phyloP scores from a whole-genome alignment of 129 eudicot species.

The Glebionis coronaria region DNA sequence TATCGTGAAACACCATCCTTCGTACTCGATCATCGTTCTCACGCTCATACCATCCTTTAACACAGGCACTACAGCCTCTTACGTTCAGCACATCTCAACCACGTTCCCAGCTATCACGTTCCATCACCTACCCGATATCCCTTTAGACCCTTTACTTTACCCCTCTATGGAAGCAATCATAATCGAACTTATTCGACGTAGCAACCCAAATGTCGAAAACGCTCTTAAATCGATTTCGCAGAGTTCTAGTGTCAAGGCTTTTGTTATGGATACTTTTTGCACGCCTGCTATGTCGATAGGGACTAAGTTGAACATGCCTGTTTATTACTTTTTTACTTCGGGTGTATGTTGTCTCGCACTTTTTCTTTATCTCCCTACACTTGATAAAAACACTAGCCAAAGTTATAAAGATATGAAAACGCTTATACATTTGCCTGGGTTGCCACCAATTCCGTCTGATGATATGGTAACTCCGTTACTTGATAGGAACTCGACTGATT shows the following conservation, averaged over 20 bases:
- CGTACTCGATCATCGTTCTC: slow-evolving; percentile 37
- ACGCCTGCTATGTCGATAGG: slow-evolving; percentile 19
- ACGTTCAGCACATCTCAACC: slow-evolving; percentile 35
- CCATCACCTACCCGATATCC: slow-evolving; percentile 41
- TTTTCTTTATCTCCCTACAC: slow-evolving; percentile 21
- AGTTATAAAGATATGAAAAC: slow-evolving; percentile 27
- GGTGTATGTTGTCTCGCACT: slow-evolving; percentile 25
- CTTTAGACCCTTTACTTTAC: slow-evolving; percentile 29
- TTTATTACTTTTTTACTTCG: slow-evolving; percentile 25
- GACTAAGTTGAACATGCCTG: slow-evolving; percentile 7
- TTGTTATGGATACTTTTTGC: slow-evolving; percentile 29
- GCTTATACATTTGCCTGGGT: slow-evolving; percentile 21
- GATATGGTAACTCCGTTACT: slow-evolving; percentile 24
- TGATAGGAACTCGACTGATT: slow-evolving; percentile 24
- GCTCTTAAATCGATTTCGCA: slow-evolving; percentile 40
- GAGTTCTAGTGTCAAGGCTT: slow-evolving; percentile 25
- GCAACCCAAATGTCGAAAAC: slow-evolving; percentile 33
- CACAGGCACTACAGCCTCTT: slow-evolving; percentile 39
- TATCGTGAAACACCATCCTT: slow-evolving; percentile 29
- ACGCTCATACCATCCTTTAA: slow-evolving; percentile 30
- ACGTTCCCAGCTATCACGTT: slow-evolving; percentile 48
- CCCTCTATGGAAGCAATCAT: slow-evolving; percentile 36
- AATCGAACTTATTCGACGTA: slow-evolving; percentile 39
- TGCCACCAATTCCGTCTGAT: slow-evolving; percentile 27
- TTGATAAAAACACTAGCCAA: slow-evolving; percentile 13